A percentile compares a stretch with the other conserved stretches of the same genome.
Conservation (phyloP, 352 stramenopile genomes). For the Pythium folliculosum region DNA sequence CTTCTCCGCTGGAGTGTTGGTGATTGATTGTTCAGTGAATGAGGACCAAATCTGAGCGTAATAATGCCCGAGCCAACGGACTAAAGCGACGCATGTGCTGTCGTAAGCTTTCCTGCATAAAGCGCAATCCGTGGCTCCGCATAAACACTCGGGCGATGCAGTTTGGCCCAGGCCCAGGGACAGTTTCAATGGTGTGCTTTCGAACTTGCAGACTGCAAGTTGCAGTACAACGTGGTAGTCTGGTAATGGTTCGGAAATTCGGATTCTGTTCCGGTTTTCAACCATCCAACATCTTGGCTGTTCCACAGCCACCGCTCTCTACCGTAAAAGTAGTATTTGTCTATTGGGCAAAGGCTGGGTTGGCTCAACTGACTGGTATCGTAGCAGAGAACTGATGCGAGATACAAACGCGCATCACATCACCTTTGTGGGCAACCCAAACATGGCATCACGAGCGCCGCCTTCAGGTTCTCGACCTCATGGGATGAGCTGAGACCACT, state of each 20-base stretch:
- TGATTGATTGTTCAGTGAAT: slow-evolving; percentile 6
- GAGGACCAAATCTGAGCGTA: background rate
- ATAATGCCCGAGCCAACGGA: background rate
- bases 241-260: background rate
- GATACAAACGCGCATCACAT: background rate
- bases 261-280: background rate
- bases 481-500: slow-evolving; percentile 6
- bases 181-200: background rate
- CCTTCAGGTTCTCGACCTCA: background rate
- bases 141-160: background rate
- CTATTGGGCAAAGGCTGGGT: background rate
- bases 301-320: background rate
- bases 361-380: background rate
- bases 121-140: background rate
- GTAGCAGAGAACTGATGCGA: background rate
- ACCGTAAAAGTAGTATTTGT: background rate
- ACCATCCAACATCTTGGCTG: background rate
- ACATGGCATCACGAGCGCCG: slow-evolving; percentile 1
- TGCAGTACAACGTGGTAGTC: background rate
- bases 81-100: background rate
- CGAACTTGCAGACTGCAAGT: background rate
- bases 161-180: too few relatives aligned
- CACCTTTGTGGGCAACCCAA: background rate
- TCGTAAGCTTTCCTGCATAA: background rate
- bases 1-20: slow-evolving; percentile 3